Conservation (phyloP, 2,329 filamentous ascomycete genomes). For the Neurospora sp. region DNA sequence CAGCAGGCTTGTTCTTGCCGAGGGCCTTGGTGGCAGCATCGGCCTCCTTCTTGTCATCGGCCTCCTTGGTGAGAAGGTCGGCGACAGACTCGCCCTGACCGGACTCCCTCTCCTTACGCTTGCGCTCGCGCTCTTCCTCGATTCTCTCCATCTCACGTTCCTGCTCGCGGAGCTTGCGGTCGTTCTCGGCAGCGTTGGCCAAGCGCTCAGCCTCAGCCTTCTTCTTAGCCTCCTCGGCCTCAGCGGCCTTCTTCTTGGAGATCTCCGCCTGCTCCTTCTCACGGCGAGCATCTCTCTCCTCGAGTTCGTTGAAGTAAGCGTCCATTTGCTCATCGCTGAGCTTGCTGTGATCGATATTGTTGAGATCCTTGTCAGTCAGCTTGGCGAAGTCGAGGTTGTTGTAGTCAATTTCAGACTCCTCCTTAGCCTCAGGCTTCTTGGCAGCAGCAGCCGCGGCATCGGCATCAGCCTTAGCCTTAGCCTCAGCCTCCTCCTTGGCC, state of each 20-base stretch:
- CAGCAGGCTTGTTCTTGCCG: slow-evolving; percentile 62
- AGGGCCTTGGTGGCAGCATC: slow-evolving; percentile 42
- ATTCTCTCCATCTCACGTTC: slow-evolving; percentile 64
- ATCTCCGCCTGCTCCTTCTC: slow-evolving; percentile 38
- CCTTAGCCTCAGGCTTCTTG: slow-evolving; percentile 19
- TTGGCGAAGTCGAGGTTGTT: slow-evolving; percentile 2
- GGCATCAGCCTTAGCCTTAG: slow-evolving; percentile 18
- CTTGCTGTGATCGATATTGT: slow-evolving; percentile 21
- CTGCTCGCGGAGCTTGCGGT: slow-evolving; percentile 60
- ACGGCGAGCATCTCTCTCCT: slow-evolving; percentile 41
- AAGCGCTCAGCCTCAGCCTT: slow-evolving; percentile 32
- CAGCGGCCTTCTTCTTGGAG: slow-evolving; percentile 30
- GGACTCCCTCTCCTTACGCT: slow-evolving; percentile 38
- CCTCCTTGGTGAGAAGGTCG: slow-evolving; percentile 39
- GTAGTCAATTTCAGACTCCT: slow-evolving; percentile 16
- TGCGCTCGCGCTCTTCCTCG: slow-evolving; percentile 59
- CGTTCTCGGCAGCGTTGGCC: slow-evolving; percentile 43
- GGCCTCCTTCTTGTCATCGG: slow-evolving; percentile 25
- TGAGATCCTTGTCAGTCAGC: slow-evolving; percentile 21
- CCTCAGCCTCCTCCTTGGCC: slow-evolving; percentile 15
- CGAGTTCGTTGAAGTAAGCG: slow-evolving; percentile 53
- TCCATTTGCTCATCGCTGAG: slow-evolving; percentile 43
- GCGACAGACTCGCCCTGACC: slow-evolving; percentile 37
- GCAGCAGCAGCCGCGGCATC: slow-evolving; percentile 22
- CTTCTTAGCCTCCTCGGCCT: slow-evolving; percentile 37